These are phyloP conservation scores for Coemansia sp. DNA, from an alignment of 371 early-diverging fungal species.

Conservation along the genomic window DNA sequence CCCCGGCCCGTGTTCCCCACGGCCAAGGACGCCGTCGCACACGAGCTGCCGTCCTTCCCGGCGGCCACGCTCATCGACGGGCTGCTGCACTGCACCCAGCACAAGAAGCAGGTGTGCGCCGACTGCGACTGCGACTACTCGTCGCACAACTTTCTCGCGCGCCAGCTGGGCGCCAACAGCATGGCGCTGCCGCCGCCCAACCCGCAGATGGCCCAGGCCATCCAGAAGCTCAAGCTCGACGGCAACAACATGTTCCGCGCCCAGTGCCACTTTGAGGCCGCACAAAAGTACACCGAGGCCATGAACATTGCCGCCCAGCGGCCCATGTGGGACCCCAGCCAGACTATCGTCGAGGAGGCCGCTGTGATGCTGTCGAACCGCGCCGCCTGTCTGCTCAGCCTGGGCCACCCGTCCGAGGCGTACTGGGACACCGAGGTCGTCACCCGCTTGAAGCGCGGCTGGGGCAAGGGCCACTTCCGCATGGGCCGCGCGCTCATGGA, in stretches of 20 bases:
- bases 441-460: slow-evolving; percentile 69
- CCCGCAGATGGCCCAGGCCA: slow-evolving; percentile 64
- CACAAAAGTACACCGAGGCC: slow-evolving; percentile 71
- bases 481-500: slow-evolving; percentile 74
- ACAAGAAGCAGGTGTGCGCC: slow-evolving; percentile 54
- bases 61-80: slow-evolving; percentile 45
- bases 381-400: slow-evolving; percentile 67
- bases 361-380: slow-evolving; percentile 70
- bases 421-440: slow-evolving; percentile 75
- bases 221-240: slow-evolving; percentile 68
- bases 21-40: slow-evolving; percentile 1
- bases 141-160: slow-evolving; percentile 56
- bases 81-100: slow-evolving; percentile 55
- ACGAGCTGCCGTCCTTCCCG: slow-evolving; percentile 18
- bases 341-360: slow-evolving; percentile 67
- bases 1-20: slow-evolving; percentile 52
- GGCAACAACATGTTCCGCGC: slow-evolving; percentile 73
- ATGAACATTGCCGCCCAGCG: slow-evolving; percentile 68
- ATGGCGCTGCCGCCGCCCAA: slow-evolving; percentile 73
- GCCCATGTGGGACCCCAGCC: slow-evolving; percentile 76
- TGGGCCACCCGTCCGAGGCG: slow-evolving; percentile 69
- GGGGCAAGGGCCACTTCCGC: slow-evolving; percentile 81
- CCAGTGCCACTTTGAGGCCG: slow-evolving; percentile 66
- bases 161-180: slow-evolving; percentile 55
- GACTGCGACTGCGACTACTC: slow-evolving; percentile 57